Evolutionary conservation across 2,329 filamentous ascomycete species (phyloP).

Genomic region (Blastomyces emzantsi): DNA sequence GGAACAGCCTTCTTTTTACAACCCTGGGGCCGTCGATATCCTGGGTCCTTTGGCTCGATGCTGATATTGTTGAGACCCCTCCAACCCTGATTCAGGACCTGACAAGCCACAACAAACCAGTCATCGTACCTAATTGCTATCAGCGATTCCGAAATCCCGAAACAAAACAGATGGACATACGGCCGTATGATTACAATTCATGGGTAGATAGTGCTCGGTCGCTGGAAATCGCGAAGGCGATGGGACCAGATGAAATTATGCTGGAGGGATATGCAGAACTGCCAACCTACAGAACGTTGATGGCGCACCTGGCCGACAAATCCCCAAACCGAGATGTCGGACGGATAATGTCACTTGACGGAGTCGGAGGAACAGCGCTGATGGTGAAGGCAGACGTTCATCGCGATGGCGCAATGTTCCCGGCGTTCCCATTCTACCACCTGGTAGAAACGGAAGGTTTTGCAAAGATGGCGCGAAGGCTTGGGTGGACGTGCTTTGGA

Average conservation of each 20-base stretch:
- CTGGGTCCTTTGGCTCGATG: constrained; percentile 95
- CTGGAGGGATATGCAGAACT: constrained; percentile 90
- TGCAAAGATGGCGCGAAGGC: constrained; percentile 84
- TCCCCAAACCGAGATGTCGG: constrained; percentile 49
- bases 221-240: constrained; percentile 61
- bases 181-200: constrained; percentile 94
- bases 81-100: constrained; percentile 81
- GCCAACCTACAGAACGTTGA: constrained; percentile 81
- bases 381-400: constrained; percentile 96
- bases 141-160: constrained; percentile 72
- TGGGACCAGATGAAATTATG: constrained; percentile 87
- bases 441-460: constrained; percentile 98
- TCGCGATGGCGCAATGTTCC: constrained; percentile 97
- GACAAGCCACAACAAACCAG: constrained; percentile 74
- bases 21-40: constrained; percentile 83
- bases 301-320: constrained; percentile 67
- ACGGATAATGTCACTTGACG: constrained; percentile 68
- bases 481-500: constrained; percentile 81
- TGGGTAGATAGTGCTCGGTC: constrained; percentile 88
- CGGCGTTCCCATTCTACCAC: constrained; percentile 91
- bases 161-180: constrained; percentile 60
- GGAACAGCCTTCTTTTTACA: constrained; percentile 91
- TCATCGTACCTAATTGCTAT: constrained; percentile 93
- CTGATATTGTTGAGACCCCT: constrained; percentile 85
- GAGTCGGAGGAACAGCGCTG: constrained; percentile 85